Base-by-base conservation (phyloP, 129 eudicot genomes). In the Tagetes patula region DNA sequence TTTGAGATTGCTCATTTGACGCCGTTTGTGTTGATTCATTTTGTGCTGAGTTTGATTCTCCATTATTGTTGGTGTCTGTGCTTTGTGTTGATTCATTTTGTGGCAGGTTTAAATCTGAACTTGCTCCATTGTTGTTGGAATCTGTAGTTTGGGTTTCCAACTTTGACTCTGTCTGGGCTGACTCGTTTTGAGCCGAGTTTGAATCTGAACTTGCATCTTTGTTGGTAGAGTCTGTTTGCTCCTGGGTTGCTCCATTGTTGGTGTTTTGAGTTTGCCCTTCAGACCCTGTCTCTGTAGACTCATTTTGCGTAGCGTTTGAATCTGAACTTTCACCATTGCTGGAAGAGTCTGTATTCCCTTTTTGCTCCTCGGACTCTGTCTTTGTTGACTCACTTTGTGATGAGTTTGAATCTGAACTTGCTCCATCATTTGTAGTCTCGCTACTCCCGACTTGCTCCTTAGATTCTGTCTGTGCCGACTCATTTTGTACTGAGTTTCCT, bases 121-220 rank as follows among this genome's bases (percentile, higher is more conserved):
- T 68, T 36, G 54, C 47, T 27, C 49, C 66, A 0, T 48, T 34
- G 50, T 47, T 38, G 50, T 70, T 65, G 34, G 80, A 69, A 14
- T 83, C 70, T 12, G 77, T 55, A 52, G 72, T 80, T 8, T 79
- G 74, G 60, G 74, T 63, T 60, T 74, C 83, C 62, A 11, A 65
- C 20, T 75, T 76, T 11, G 78, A 77, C 48, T 84, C 80, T 34
- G 68, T 77, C 4, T 70, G 82, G 46, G 81, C 58, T 4, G 87
- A 73, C 50, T 80, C 81, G 4, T 50, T 73, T 56, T 84, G 74
- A 43, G 80, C 79, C 11, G 68, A 10, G 69, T 37, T 76, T 7
- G 69, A 42, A 11, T 77, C 70, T 14, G 81, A 59, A 61, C 11
- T 59, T 48, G 43, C 75, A 59, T 20, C 81, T 32, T 71, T 71